Evolutionary conservation across 352 stramenopile genomes (phyloP).

Genomic region (Phytophthora chlamydospora): DNA sequence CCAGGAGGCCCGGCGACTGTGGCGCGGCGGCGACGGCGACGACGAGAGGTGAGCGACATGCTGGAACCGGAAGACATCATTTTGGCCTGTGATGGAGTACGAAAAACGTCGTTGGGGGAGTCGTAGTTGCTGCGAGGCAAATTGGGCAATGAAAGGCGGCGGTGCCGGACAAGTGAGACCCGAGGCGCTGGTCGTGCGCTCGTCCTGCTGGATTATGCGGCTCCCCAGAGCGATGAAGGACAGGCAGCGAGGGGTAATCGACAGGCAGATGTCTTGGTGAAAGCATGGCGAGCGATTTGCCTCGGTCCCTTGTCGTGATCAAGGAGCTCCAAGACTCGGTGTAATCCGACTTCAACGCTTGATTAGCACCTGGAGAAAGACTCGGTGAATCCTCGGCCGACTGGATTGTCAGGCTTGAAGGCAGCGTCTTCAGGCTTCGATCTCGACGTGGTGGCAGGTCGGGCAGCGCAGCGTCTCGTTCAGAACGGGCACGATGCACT

Average conservation of each 20-base stretch:
- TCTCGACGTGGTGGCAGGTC: slow-evolving; percentile 40
- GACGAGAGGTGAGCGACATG: slow-evolving; percentile 29
- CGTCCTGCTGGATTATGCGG: slow-evolving; percentile 32
- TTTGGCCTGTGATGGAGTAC: neutral
- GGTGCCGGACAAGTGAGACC: slow-evolving; percentile 10
- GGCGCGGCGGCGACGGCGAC: slow-evolving; percentile 22
- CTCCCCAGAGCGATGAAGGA: neutral
- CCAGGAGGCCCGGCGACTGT: slow-evolving; percentile 14
- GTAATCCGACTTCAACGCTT: slow-evolving; percentile 16
- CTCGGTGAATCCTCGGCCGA: slow-evolving; percentile 1
- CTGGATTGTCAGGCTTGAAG: slow-evolving; percentile 6
- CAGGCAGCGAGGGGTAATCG: slow-evolving; percentile 15
- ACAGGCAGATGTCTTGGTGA: slow-evolving; percentile 5
- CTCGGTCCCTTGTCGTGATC: slow-evolving; percentile 12
- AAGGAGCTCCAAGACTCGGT: slow-evolving; percentile 5
- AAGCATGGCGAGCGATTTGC: slow-evolving; percentile 21
- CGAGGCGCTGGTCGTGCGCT: slow-evolving; percentile 12
- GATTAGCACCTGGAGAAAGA: slow-evolving; percentile 19
- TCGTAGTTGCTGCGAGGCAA: slow-evolving; percentile 19
- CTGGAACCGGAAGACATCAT: slow-evolving; percentile 30
- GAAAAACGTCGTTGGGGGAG: neutral
- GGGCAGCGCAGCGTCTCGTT: slow-evolving; percentile 44
- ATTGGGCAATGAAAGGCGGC: slow-evolving; percentile 24
- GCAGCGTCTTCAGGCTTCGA: slow-evolving; percentile 24
- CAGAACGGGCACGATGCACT: slow-evolving; percentile 49